Base-by-base conservation (phyloP, 2,329 filamentous ascomycete genomes). In the Hypoxylon sp. region DNA sequence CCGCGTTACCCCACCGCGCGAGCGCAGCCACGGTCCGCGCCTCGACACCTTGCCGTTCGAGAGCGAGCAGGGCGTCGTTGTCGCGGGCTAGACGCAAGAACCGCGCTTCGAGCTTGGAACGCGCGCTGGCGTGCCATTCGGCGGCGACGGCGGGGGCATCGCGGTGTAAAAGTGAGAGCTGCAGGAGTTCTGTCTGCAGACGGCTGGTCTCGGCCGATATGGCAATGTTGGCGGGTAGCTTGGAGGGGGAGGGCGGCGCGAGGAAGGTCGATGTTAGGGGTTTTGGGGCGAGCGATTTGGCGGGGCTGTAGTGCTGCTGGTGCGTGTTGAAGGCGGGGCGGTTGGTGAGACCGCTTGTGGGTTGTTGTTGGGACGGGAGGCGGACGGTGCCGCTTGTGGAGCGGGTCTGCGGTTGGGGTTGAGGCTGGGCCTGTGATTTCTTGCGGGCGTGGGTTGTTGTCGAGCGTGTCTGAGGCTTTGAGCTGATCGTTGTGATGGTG, bases 301-400 rank as follows among this genome's bases (percentile, higher is more conserved):
- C 86, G 0, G 90, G 90, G 28, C 87, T 90, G 79, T 87, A 91
- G 79, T 91, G 88, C 71, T 91, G 89, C 71, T 91, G 89, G 41
- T 87, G 84, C 0, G 86, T 90, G 51, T 83, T 86, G 78, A 91
- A 91, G 50, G 84, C 80, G 0, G 88, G 87, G 7, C 85, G 84
- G 25, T 80, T 78, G 76, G 76, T 17, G 73, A 68, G 60, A 68
- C 74, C 51, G 67, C 60, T 50, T 38, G 32, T 72, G 34, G 67
- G 65, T 23, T 36, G 65, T 23, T 36, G 67, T 34, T 41, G 60
- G 11, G 48, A 58, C 10, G 53, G 49, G 13, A 36, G 41, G 53
- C 36, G 65, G 48, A 11, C n/a, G 38, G 38, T 43, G 38, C n/a
- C 10, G 9, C 17, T 17, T 19, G 38, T 17, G 9, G 38, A 43